Evolutionary conservation across 768 basidiomycete genomes (phyloP).

Genomic region (Leucocoprinus leucothites): DNA sequence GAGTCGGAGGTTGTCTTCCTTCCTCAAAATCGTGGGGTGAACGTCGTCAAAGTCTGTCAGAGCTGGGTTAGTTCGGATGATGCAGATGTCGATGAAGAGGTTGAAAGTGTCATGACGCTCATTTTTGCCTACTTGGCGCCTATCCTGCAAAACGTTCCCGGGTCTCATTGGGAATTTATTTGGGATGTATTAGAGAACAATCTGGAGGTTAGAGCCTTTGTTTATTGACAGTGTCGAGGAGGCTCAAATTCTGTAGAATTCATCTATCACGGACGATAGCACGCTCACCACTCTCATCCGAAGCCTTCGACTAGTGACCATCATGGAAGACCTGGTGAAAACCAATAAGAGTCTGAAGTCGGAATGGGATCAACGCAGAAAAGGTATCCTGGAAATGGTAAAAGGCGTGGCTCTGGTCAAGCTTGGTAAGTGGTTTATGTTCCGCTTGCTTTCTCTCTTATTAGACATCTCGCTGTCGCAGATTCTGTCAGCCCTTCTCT

Average conservation of each 20-base stretch:
- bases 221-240: neutral
- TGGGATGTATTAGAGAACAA: conserved; percentile 88
- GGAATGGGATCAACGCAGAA: conserved; percentile 61
- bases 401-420: conserved; percentile 54
- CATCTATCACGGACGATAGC: conserved; percentile 52
- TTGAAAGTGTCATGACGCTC: conserved; percentile 74
- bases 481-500: conserved; percentile 30
- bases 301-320: conserved; percentile 63
- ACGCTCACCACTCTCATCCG: conserved; percentile 65
- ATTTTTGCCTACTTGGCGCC: conserved; percentile 78
- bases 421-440: conserved; percentile 39
- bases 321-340: conserved; percentile 63
- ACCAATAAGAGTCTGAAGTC: conserved; percentile 74
- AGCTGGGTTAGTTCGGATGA: conserved; percentile 75
- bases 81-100: conserved; percentile 71
- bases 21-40: conserved; percentile 80
- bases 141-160: conserved; percentile 82
- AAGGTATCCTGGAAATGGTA: conserved; percentile 52
- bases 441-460: neutral
- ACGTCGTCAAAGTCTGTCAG: conserved; percentile 80
- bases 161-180: conserved; percentile 90
- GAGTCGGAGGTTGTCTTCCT: conserved; percentile 84
- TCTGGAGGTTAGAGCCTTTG: conserved; percentile 61
- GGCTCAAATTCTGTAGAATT: conserved; percentile 38
- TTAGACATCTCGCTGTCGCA: conserved; percentile 19